Base-by-base conservation (phyloP, 768 basidiomycete genomes). In the Boletus speciosus region DNA sequence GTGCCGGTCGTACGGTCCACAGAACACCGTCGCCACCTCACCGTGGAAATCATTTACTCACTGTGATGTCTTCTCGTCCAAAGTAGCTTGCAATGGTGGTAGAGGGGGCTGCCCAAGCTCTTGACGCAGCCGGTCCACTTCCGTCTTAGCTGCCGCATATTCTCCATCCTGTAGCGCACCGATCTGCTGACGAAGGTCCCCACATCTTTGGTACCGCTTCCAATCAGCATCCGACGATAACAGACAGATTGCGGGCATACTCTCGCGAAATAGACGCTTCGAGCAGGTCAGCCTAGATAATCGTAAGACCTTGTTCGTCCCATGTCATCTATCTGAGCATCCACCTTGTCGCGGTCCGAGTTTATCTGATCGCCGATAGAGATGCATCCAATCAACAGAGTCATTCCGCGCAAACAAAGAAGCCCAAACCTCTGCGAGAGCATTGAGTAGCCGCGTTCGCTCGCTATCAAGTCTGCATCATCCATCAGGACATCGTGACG, bases 91-190 rank as follows among this genome's bases (percentile, higher is more conserved):
- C 42, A 93, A 61, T 61, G 78, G 84, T 3, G 88, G 89, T 12
- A 91, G 69, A 2, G 90, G 83, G 1, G 81, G 73, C 60, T 92
- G 85, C 1, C 89, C 90, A 7, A 93, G 81, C 65, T 93, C 90
- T 48, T 76, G 75, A 38, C 90, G 81, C 42, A 93, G 74, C 49
- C 79, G 73, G 64, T 93, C 90, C 44, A 93, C 90, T 57, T 92
- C 89, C 29, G 70, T 70, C 67, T 92, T 92, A 5, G 90, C 85
- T 8, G 72, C 67, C 14, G 85, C 76, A 64, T 93, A 93, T 58
- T 91, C 90, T 35, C 85, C 86, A 44, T 89, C 88, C 21, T 86
- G 83, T 11, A 93, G 75, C 12, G 72, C 69, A 36, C 75, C 72
- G 56, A 93, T 90, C 69, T 87, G 87, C 36, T 72, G 66, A 5